phyloP scores from a whole-genome alignment of 2,329 filamentous ascomycete species.

The Aspergillus luchuensis region DNA sequence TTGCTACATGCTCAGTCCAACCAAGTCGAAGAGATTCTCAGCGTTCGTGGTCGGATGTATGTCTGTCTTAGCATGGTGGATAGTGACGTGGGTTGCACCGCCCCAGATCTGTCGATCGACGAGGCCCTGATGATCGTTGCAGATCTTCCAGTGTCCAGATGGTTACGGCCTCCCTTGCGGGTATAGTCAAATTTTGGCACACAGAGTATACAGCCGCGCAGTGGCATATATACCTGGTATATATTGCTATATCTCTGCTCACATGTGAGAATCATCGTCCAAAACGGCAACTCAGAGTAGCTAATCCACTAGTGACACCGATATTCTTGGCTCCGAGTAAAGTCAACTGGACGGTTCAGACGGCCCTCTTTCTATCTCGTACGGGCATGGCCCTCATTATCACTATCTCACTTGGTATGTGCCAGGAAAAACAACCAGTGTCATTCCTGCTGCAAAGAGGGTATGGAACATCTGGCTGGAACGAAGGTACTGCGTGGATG shows the following conservation, averaged over 20 bases:
- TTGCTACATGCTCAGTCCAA: not conserved
- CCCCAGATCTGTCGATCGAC: not conserved
- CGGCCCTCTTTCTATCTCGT: not conserved
- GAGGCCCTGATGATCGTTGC: not conserved
- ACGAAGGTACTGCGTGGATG: constrained; percentile 1
- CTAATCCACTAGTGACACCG: not conserved
- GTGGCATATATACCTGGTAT: not conserved
- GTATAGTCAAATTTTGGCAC: not conserved
- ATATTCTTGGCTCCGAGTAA: not conserved
- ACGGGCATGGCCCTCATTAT: not conserved
- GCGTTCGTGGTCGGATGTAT: constrained; percentile 2
- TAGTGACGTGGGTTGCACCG: not conserved
- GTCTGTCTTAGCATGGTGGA: constrained; percentile 2
- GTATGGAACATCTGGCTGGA: not conserved
- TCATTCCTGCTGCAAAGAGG: not conserved
- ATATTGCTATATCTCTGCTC: not conserved
- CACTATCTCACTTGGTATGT: not conserved
- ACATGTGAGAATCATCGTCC: not conserved
- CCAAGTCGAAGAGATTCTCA: not conserved
- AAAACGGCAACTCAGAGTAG: not conserved
- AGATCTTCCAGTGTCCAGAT: not conserved
- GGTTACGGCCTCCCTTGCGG: not conserved
- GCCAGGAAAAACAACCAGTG: not conserved
- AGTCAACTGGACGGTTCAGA: not conserved
- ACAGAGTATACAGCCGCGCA: not conserved